Conservation (phyloP, 495 filamentous ascomycete genomes). For the Podospora comata region DNA sequence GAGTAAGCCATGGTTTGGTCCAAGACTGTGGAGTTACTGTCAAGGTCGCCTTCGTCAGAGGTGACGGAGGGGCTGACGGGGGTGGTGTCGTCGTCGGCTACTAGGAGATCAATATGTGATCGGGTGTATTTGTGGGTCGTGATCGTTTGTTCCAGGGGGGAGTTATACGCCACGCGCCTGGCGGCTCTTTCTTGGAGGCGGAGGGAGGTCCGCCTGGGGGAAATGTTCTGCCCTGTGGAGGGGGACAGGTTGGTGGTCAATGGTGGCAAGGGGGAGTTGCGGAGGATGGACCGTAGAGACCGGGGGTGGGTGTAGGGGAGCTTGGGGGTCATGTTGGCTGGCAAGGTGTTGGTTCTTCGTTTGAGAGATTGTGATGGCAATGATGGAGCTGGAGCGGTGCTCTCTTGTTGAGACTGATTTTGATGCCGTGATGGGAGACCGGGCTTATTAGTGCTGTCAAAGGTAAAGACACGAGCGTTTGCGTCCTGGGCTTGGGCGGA, state of each 20-base stretch:
- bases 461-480: constrained; percentile 38
- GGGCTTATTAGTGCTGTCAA: constrained; percentile 23
- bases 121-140: constrained; percentile 53
- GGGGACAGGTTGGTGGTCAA: constrained; percentile 23
- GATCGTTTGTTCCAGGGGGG: constrained; percentile 53
- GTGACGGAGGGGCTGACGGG: constrained; percentile 43
- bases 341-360: constrained; percentile 38
- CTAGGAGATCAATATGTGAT: constrained; percentile 54
- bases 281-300: constrained; percentile 67
- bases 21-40: constrained; percentile 30
- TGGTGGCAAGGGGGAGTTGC: constrained; percentile 67
- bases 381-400: constrained; percentile 8
- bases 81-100: constrained; percentile 43
- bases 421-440: constrained; percentile 6
- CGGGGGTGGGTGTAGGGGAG: constrained; percentile 65
- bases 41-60: constrained; percentile 19
- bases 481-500: constrained; percentile 46
- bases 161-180: constrained; percentile 52
- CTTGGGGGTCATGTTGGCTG: constrained; percentile 17
- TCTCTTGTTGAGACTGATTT: constrained; percentile 7
- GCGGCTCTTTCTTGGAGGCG: constrained; percentile 48
- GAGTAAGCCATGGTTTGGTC: constrained; percentile 50
- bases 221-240: constrained; percentile 39
- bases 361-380: constrained; percentile 32
- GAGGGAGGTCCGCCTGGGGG: constrained; percentile 45